Evolutionary conservation across 1,139 yeast genomes (phyloP), one percentile per base, ranked within the genome.

Genomic region (Kodamaea suecica): DNA sequence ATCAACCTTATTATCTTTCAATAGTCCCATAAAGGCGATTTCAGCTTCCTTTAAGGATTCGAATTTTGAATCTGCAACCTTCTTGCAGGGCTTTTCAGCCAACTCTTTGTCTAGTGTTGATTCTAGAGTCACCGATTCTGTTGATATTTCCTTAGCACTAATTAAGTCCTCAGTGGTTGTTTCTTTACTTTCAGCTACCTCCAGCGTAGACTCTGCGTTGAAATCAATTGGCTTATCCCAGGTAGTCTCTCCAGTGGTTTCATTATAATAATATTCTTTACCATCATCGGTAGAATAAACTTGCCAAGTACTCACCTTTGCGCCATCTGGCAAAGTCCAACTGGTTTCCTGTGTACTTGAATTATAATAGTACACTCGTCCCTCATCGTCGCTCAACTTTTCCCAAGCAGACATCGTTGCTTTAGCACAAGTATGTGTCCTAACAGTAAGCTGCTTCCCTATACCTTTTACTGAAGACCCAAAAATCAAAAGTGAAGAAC

Each of bases 261-360:
- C 65, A 52, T 85, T 84, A 57, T 82, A 83, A 63, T 86, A 90
- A 57, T 88, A 90, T 23, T 65, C 65, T 38, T 64, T 65, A 1
- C 92, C 94, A 13, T 81, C 92, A 23, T 83, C 86, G 0, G 92
- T 78, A 2, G 65, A 59, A 35, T 70, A 80, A 42, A 70, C 76
- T 34, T 69, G 70, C 96, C 96, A 90, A n/a, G 65, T 59, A 8
- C 63, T 63, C 26, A 49, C 43, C 9, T 31, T 27, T 36, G 70
- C 71, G 34, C 63, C 80, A 19, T 65, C 76, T 0, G 97, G 97
- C 43, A 80, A 76, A 6, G 83, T 85, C 95, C 97, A 88, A 31
- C 81, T 76, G 0, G 95, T 80, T 48, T 79, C 80, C 35, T 78
- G 74, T 0, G 94, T 83, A 25, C 53, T 68, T 1, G 74, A 41